Conservation (phyloP, 2,329 filamentous ascomycete species). For the Diaporthe citrichinensis region DNA sequence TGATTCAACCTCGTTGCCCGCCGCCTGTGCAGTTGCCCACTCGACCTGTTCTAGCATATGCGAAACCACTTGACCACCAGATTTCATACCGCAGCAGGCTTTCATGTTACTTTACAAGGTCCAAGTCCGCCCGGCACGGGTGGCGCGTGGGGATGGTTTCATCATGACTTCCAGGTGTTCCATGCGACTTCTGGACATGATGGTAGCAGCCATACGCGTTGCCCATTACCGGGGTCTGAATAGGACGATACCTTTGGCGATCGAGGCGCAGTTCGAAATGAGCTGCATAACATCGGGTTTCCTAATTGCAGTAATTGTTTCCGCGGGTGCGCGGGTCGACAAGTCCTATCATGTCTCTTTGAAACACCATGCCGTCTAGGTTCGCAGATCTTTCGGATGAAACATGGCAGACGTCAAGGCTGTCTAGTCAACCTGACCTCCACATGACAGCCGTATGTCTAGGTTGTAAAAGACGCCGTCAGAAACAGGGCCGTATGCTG, state of each 20-base stretch:
- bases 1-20: background rate
- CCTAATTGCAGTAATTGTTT: constrained; percentile 17
- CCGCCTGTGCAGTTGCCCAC: background rate
- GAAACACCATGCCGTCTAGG: background rate
- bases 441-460: background rate
- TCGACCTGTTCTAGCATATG: background rate
- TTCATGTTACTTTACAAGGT: background rate
- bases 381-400: background rate
- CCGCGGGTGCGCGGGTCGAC: background rate
- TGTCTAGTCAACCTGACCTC: background rate
- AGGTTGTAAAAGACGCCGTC: background rate
- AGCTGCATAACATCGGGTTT: background rate
- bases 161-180: background rate
- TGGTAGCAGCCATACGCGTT: background rate
- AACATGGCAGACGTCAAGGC: constrained; percentile 30
- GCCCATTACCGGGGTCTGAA: background rate
- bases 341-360: background rate
- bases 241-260: background rate
- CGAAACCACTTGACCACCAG: background rate
- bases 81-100: background rate
- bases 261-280: background rate
- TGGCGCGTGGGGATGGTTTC: background rate
- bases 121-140: background rate
- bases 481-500: background rate
- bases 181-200: background rate